Percentiles rank a stretch among this genome's conserved stretches.
Evolutionary conservation across 2,329 filamentous ascomycete genomes (phyloP).

Genomic region (Drechslerella stenobrocha): DNA sequence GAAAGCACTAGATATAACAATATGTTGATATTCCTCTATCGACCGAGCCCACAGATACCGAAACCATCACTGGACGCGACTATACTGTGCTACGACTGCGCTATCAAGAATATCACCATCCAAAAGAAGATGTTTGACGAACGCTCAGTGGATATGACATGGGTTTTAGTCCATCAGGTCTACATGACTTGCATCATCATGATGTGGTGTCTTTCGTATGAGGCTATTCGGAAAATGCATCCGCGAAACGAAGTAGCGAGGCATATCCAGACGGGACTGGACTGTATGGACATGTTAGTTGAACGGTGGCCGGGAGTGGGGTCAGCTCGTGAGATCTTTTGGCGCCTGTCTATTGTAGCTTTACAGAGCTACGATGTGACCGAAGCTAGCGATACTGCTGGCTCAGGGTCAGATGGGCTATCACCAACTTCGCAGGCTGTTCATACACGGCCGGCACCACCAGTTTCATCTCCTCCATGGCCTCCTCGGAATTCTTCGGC

Average conservation of each 20-base stretch:
- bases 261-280: conserved; percentile 73
- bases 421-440: conserved; percentile 5
- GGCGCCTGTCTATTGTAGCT: conserved; percentile 81
- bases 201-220: conserved; percentile 87
- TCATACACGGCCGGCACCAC: conserved; percentile 9
- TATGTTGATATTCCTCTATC: conserved; percentile 83
- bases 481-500: conserved; percentile 24
- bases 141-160: conserved; percentile 79
- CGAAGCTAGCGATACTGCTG: conserved; percentile 10
- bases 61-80: conserved; percentile 80
- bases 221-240: conserved; percentile 75
- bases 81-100: conserved; percentile 77
- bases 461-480: conserved; percentile 16
- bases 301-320: conserved; percentile 90
- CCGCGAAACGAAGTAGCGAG: conserved; percentile 73
- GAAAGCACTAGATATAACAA: conserved; percentile 68
- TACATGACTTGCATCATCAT: conserved; percentile 92
- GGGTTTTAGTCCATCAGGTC: conserved; percentile 85
- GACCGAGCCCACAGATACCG: conserved; percentile 89
- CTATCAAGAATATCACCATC: conserved; percentile 77
- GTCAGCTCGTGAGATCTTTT: conserved; percentile 80
- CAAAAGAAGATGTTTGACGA: conserved; percentile 77
- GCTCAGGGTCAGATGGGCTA: conserved; percentile 10
- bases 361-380: conserved; percentile 75
- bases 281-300: conserved; percentile 76